Evolutionary conservation across 2,329 filamentous ascomycete species (phyloP), one percentile per base, ranked within the genome.

Genomic region (Calonectria crousiana): DNA sequence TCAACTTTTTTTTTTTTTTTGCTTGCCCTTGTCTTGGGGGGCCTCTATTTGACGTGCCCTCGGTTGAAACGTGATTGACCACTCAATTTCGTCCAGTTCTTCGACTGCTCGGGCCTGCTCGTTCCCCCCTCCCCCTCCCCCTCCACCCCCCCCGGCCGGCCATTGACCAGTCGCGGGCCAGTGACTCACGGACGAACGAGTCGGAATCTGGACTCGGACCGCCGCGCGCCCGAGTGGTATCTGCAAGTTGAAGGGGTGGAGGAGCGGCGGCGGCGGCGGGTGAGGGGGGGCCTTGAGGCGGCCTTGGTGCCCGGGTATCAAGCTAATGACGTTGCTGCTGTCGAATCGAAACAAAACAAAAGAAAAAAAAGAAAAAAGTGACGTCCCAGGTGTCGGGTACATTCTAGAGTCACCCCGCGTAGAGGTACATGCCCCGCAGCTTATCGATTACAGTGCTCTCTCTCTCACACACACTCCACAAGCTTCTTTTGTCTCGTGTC

Each of bases 151-250:
- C 23, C 47, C n/a, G 13, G 34, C 53, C 49, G 23, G 41, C 58
- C 60, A 69, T 70, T 71, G 67, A 73, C 71, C 67, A 73, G 58
- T 73, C 18, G 64, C 30, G 26, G 28, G 32, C 32, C n/a, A 67
- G 71, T 72, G 71, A 72, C 56, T 72, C 71, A 72, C 49, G 32
- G 36, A 41, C 52, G 38, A 58, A 56, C 67, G 53, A 60, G 52
- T 49, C 52, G 67, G 67, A 69, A 60, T 49, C 67, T 38, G 62
- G 56, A 69, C 67, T 34, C 60, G 60, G 60, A 41, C 56, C 56
- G 56, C 56, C 34, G 56, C 28, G 56, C 52, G 52, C 56, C 11
- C 51, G 56, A 38, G 26, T 28, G 28, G 14, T 62, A 62, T 41
- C 56, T 62, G 56, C 56, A 62, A n/a, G 34, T 23, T 16, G 34